Evolutionary conservation across 164 flowering plant species (phyloP), one percentile per base, ranked within the genome.

Genomic region (Piper longum): DNA sequence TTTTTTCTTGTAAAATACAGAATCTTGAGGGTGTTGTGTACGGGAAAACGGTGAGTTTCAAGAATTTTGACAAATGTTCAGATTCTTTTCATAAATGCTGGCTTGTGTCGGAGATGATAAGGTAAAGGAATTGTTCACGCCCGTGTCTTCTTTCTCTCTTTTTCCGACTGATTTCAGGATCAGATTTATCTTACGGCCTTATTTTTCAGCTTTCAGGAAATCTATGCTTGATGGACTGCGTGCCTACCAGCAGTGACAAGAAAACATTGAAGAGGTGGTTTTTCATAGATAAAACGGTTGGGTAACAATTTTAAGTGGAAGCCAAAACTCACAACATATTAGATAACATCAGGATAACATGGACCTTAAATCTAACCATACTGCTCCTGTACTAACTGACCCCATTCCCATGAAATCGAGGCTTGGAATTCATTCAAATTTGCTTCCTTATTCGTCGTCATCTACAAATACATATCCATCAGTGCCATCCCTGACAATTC

Each of bases 321-420:
- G 52, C 14, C 14, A 2, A 48, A 48, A 64, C 43, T 43, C 66
- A 12, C 16, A 11, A 36, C 54, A 8, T 56, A 11, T 48, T 45
- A 36, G n/a, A 57, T 36, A 0, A 16, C 41, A 39, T 8, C 58
- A 61, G 66, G 65, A 70, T 66, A 43, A 57, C 16, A 70, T 70
- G 73, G 73, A 70, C 17, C 59, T 82, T 77, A 80, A 77, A 61
- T 71, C 92, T 1, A 81, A 70, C 61, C 84, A 77, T 61, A 64
- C 79, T 42, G 75, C 92, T 61, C 87, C 95, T 62, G 89, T 90
- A 70, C 77, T 90, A 11, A 68, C 90, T 66, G 90, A 89, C 62
- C 77, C 91, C 57, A 62, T 77, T 12, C 84, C 90, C 0, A 54
- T 84, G 19, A 83, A 89, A 67, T 78, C 89, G n/a, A 87, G 83